A percentile compares a stretch with the other conserved stretches of the same genome.
Evolutionary conservation across 768 basidiomycete genomes (phyloP).

Genomic region (Mycena epipterygia): DNA sequence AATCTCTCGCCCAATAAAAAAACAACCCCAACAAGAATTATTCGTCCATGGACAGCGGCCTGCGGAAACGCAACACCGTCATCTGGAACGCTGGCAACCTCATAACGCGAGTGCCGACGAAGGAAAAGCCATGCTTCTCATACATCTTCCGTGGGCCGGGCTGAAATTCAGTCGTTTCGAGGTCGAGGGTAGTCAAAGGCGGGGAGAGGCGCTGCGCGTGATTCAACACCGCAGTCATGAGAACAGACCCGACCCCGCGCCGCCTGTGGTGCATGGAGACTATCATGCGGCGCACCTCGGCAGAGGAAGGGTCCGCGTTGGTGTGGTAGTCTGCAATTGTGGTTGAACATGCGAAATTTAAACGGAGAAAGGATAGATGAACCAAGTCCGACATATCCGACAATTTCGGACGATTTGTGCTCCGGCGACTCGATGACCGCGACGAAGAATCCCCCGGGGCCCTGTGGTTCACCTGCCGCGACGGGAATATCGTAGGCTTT

Average conservation of each 20-base stretch:
- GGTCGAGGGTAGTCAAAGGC: neutral
- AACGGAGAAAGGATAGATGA: neutral
- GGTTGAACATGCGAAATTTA: neutral
- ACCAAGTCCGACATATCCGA: slow-evolving; percentile 40
- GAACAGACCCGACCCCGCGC: slow-evolving; percentile 37
- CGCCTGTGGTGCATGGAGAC: slow-evolving; percentile 40
- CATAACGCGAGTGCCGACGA: no score
- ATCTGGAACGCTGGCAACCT: no score
- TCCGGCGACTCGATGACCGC: neutral
- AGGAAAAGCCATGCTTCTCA: neutral
- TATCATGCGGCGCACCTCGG: slow-evolving; percentile 45
- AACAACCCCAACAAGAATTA: no score
- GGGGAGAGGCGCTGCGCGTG: slow-evolving; percentile 29
- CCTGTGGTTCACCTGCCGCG: neutral
- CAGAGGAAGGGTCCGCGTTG: slow-evolving; percentile 26
- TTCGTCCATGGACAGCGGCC: no score
- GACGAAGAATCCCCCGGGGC: slow-evolving; percentile 3
- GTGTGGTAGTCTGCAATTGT: slow-evolving; percentile 26
- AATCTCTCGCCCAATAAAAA: no score
- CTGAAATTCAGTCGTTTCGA: slow-evolving; percentile 17
- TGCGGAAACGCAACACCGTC: no score
- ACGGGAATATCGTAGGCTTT: neutral
- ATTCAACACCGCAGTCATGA: slow-evolving; percentile 31
- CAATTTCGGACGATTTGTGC: neutral
- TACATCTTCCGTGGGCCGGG: neutral